Percentiles rank a stretch among this genome's conserved stretches.
Conservation (phyloP, 2,329 filamentous ascomycete genomes). For the Pseudogymnoascus pannorum region DNA sequence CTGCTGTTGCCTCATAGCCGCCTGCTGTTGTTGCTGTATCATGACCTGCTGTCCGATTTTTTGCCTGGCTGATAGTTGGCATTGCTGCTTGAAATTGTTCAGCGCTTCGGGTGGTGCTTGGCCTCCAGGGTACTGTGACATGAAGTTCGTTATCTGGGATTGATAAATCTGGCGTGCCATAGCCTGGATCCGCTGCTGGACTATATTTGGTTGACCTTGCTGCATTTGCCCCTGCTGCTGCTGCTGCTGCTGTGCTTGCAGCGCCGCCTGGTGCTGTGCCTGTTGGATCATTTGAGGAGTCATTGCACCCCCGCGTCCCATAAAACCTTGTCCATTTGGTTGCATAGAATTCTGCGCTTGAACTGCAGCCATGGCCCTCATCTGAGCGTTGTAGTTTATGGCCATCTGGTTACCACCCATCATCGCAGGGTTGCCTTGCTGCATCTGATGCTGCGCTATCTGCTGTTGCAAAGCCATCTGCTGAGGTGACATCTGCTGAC, state of each 20-base stretch:
- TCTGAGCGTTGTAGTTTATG: constrained; percentile 20
- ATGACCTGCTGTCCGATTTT: constrained; percentile 26
- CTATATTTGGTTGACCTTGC: not conserved
- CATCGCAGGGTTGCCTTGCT: constrained; percentile 20
- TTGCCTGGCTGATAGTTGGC: constrained; percentile 26
- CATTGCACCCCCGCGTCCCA: constrained; percentile 33
- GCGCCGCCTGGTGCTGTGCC: constrained; percentile 22
- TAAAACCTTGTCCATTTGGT: constrained; percentile 25
- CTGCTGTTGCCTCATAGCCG: constrained; percentile 33
- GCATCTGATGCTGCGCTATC: constrained; percentile 25
- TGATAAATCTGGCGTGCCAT: constrained; percentile 26
- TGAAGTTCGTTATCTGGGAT: constrained; percentile 33
- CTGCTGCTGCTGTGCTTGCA: constrained; percentile 31
- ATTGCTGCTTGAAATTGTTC: constrained; percentile 12
- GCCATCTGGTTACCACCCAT: constrained; percentile 14
- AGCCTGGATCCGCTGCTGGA: not conserved
- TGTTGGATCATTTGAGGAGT: constrained; percentile 30
- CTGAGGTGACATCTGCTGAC: constrained; percentile 23
- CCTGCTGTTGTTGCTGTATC: constrained; percentile 26
- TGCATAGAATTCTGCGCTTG: constrained; percentile 17
- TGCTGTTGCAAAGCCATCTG: constrained; percentile 38
- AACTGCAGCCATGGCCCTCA: constrained; percentile 18
- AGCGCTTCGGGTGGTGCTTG: constrained; percentile 5
- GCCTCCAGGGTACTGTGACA: constrained; percentile 21
- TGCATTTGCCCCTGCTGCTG: constrained; percentile 36